These are phyloP conservation scores for Ganoderma sinense DNA, from an alignment of 1,284 basidiomycete species.

Conservation along the genomic window DNA sequence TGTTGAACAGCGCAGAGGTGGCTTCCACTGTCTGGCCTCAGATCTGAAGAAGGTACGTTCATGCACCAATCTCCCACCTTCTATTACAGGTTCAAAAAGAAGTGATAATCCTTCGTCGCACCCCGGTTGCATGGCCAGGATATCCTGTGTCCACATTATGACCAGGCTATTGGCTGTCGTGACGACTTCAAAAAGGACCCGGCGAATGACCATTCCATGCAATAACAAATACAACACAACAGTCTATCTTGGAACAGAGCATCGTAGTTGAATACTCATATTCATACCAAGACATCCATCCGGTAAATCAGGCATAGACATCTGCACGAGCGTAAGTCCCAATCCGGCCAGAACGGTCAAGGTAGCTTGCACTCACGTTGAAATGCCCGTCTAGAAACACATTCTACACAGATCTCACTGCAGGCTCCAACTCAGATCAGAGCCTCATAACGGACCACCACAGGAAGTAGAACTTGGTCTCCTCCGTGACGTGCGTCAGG, in stretches of 20 bases:
- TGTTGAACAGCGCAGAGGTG: no score
- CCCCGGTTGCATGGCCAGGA: no score
- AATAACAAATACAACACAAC: background rate
- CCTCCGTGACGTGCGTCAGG: background rate
- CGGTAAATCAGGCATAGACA: background rate
- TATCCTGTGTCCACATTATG: no score
- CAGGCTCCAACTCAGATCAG: slow-evolving; percentile 12
- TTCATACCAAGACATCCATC: background rate
- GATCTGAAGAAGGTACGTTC: no score
- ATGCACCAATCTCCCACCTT: no score
- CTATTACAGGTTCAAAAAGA: no score
- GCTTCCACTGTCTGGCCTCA: no score
- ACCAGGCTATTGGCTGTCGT: background rate
- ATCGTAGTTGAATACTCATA: slow-evolving; percentile 1
- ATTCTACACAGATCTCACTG: background rate
- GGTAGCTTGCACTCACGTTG: background rate
- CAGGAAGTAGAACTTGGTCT: slow-evolving; percentile 31
- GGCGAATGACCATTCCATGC: background rate
- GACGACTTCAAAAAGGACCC: background rate
- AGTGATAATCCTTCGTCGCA: no score
- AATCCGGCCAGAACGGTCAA: background rate
- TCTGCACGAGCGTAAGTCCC: background rate
- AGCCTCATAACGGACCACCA: slow-evolving; percentile 39
- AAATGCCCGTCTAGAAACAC: background rate
- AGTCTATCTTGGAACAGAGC: background rate